phyloP scores from a whole-genome alignment of 2,329 filamentous ascomycete genomes.

The Talaromyces verruculosus region DNA sequence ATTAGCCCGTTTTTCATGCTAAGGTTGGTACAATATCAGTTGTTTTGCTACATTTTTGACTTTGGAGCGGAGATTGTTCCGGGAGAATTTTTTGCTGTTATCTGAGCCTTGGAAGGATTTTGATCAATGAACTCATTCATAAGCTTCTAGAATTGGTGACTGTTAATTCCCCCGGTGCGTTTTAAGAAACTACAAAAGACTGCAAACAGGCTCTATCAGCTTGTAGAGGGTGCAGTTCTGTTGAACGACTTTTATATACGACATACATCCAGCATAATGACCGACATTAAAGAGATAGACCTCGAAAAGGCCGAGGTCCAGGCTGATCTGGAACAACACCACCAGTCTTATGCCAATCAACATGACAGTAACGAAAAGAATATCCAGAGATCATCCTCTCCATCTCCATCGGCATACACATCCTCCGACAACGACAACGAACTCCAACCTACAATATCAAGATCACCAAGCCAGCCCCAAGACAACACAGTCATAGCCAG shows the following conservation, averaged over 20 bases:
- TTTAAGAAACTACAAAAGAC: neutral
- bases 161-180: neutral
- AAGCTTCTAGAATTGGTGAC: neutral
- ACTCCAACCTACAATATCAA: neutral
- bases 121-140: neutral
- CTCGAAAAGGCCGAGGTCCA: neutral
- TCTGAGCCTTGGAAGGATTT: neutral
- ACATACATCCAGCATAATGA: neutral
- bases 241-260: neutral
- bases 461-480: conserved; percentile 1
- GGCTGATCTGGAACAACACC: neutral
- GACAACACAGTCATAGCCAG: conserved; percentile 1
- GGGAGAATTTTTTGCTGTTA: neutral
- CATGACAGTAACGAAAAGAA: neutral
- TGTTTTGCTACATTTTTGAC: neutral
- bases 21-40: neutral
- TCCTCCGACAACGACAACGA: conserved; percentile 4
- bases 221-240: neutral
- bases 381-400: neutral
- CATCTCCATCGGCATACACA: neutral
- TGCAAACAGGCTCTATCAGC: neutral
- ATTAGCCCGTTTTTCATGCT: neutral
- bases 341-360: neutral
- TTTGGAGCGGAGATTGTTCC: neutral
- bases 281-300: neutral